Evolutionary conservation across 75 land plant genomes (phyloP), one percentile per base, ranked within the genome.

Genomic region (Picea sitchensis): DNA sequence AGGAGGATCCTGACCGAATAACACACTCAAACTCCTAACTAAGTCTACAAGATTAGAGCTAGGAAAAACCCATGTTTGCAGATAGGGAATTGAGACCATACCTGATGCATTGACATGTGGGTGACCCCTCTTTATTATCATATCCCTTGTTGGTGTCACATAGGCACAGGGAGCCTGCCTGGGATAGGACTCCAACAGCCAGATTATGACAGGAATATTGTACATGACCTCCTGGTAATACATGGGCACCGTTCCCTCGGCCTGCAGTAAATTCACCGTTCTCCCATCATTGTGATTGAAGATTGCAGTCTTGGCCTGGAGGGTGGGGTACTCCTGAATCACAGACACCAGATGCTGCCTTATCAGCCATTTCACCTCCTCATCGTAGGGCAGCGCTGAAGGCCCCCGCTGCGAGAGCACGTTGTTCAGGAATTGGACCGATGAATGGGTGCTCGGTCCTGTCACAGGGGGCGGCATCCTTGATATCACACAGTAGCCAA

Each of bases 381-480:
- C 98, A 30, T 87, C 58, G 88, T 98, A 95, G 32, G 99, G 99
- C 12, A 97, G 92, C 18, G 95, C 86, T 18, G 88, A 82, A 7
- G 99, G 99, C 17, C 98, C 98, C n/a, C 96, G 84, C 71, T 90
- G 93, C n/a, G 98, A 95, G 82, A 97, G 92, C 73, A 93, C 92
- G 64, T 75, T 79, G 83, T 77, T 87, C 51, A 97, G 93, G 90
- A 92, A 95, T 76, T 97, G 99, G 36, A 67, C 74, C 61, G 81
- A 72, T 26, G 80, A 64, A 73, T 81, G 87, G 65, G 71, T 34
- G 71, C 44, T 67, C 71, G 36, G 71, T 32, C 71, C 71, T 31
- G 71, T 31, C 38, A 67, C 34, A 32, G 71, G 36, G n/a, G 71
- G 71, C 71, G 34, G 17, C 71, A 67, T 67, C 54, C 54, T 51